A percentile compares a stretch with the other conserved stretches of the same genome.
phyloP scores from a whole-genome alignment of 345 rosid genomes.

The Bretschneidera sinensis region DNA sequence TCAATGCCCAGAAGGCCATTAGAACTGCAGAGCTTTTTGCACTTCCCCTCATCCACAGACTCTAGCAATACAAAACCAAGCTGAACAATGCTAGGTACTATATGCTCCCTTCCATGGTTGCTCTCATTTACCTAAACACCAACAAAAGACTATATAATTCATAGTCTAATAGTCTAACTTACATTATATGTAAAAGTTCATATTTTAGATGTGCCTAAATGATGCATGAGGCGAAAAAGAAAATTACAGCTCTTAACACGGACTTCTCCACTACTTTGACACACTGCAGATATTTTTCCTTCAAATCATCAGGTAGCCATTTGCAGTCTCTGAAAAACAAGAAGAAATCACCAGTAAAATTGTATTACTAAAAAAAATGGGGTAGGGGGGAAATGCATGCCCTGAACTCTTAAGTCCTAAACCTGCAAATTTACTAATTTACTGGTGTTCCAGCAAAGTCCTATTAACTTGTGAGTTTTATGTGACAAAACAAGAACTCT shows the following conservation, averaged over 20 bases:
- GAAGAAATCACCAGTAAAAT: conserved; percentile 11
- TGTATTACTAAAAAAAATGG: neutral
- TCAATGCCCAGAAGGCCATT: conserved; percentile 52
- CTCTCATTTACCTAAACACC: conserved; percentile 64
- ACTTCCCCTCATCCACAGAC: conserved; percentile 47
- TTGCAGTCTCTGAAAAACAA: conserved; percentile 53
- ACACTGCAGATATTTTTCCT: conserved; percentile 47
- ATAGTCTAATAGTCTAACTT: conserved; percentile 1
- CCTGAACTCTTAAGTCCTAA: conserved; percentile 1
- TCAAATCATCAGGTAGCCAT: conserved; percentile 58
- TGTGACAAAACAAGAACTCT: neutral
- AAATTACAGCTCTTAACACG: conserved; percentile 62
- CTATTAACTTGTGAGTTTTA: too few species aligned
- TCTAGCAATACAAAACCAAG: conserved; percentile 67
- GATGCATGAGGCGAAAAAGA: conserved; percentile 8
- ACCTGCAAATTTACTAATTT: neutral
- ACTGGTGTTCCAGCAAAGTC: too few species aligned
- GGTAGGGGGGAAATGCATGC: neutral
- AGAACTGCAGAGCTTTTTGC: conserved; percentile 28
- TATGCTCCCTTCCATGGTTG: conserved; percentile 72
- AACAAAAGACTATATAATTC: conserved; percentile 2
- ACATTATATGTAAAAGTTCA: conserved; percentile 1
- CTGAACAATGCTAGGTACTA: conserved; percentile 65
- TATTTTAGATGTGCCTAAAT: conserved; percentile 8
- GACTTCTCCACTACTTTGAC: conserved; percentile 57